Percentiles rank a stretch among this genome's conserved stretches.
Evolutionary conservation across 768 basidiomycete genomes (phyloP).

Genomic region (Pulveroboletus sp.): DNA sequence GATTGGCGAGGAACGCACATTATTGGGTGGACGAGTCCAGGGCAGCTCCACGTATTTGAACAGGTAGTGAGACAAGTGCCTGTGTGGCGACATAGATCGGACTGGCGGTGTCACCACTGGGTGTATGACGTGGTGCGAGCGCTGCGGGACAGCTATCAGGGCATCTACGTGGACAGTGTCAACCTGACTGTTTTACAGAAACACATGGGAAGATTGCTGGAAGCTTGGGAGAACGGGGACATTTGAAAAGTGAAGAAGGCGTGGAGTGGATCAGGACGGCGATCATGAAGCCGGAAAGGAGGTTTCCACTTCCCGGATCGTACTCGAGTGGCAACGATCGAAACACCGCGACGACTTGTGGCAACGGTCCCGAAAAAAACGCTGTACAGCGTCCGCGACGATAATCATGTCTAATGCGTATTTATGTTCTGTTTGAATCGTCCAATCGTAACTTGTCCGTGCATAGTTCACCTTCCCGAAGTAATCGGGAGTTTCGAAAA

Average conservation of each 20-base stretch:
- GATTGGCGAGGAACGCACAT: conserved; percentile 26
- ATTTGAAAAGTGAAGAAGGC: conserved; percentile 10
- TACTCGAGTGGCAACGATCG: conserved; percentile 22
- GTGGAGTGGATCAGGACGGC: neutral
- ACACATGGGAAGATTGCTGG: conserved; percentile 26
- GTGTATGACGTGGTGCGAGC: conserved; percentile 18
- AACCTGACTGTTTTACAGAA: conserved; percentile 17
- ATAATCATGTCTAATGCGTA: conserved; percentile 13
- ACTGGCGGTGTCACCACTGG: conserved; percentile 30
- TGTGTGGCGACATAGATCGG: conserved; percentile 15
- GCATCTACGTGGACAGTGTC: conserved; percentile 14
- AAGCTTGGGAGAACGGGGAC: conserved; percentile 30
- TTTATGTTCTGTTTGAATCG: neutral
- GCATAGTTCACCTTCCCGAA: conserved; percentile 1
- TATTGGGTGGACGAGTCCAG: conserved; percentile 20
- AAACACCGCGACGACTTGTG: conserved; percentile 10
- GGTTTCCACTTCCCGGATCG: neutral
- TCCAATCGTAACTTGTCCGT: neutral
- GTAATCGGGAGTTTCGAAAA: conserved; percentile 4
- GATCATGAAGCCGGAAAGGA: neutral
- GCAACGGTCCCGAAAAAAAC: neutral
- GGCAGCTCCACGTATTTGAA: conserved; percentile 16
- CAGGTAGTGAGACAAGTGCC: conserved; percentile 8
- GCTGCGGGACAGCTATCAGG: neutral
- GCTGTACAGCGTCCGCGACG: conserved; percentile 2